Evolutionary conservation across 2,329 filamentous ascomycete genomes (phyloP).

Genomic region (Paracorniculantispora psalliotae): DNA sequence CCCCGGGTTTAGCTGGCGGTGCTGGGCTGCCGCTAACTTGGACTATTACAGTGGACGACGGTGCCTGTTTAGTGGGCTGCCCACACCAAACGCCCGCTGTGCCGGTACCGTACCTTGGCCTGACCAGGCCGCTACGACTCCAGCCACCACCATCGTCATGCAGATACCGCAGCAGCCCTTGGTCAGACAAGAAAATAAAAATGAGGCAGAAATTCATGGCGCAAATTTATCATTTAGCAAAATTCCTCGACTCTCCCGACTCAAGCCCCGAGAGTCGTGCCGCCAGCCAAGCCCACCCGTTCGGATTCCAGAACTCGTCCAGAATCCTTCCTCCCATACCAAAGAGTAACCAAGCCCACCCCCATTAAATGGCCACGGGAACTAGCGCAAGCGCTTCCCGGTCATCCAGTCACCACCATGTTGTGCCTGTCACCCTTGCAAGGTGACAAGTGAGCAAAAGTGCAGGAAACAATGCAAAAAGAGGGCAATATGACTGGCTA

Average conservation of each 20-base stretch:
- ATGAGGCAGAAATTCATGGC: too few species aligned
- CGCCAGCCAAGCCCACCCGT: background rate
- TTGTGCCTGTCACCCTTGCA: background rate
- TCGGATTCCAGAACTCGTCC: background rate
- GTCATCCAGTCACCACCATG: background rate
- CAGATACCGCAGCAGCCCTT: too few species aligned
- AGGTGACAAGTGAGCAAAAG: background rate
- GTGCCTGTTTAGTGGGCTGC: background rate
- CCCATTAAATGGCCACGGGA: background rate
- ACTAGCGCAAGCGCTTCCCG: constrained; percentile 12
- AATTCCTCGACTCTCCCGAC: background rate
- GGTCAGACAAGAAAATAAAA: too few species aligned
- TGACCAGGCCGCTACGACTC: background rate
- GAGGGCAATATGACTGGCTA: too few species aligned
- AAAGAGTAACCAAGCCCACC: too few species aligned
- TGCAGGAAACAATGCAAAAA: background rate
- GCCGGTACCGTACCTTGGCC: background rate
- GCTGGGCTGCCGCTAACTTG: background rate
- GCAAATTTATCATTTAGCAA: too few species aligned
- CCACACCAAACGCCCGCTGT: background rate
- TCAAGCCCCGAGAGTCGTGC: background rate
- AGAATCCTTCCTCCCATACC: background rate
- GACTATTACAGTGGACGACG: background rate
- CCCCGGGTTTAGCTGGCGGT: background rate
- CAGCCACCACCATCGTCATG: background rate